Evolutionary conservation across 2,329 filamentous ascomycete species (phyloP).

Genomic region (Colletotrichum tamarilloi): DNA sequence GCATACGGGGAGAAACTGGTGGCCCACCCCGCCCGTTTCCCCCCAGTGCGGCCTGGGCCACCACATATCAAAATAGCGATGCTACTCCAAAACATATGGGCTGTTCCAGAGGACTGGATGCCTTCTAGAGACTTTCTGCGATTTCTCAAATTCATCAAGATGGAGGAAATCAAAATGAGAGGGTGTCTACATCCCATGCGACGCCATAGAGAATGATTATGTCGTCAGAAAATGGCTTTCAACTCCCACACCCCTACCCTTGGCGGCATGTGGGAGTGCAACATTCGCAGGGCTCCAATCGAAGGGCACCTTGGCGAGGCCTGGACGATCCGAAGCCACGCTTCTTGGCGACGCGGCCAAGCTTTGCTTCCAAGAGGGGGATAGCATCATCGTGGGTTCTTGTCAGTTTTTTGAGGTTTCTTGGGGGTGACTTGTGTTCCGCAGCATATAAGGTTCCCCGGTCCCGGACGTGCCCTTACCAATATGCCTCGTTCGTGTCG

Average conservation of each 20-base stretch:
- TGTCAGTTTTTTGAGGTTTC: not conserved
- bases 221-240: conserved; percentile 27
- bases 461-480: not conserved
- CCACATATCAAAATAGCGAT: not conserved
- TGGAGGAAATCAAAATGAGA: not conserved
- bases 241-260: not conserved
- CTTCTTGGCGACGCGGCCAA: conserved; percentile 35
- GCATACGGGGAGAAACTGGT: not conserved
- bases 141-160: not conserved
- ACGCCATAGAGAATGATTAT: conserved; percentile 22
- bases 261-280: conserved; percentile 30
- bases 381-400: conserved; percentile 23
- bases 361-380: conserved; percentile 26
- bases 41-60: not conserved
- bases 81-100: not conserved
- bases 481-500: not conserved
- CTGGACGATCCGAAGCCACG: conserved; percentile 34
- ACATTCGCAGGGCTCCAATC: conserved; percentile 25
- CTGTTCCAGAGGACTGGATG: not conserved
- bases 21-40: conserved; percentile 1
- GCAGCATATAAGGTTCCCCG: conserved; percentile 28
- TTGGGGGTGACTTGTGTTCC: not conserved
- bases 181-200: conserved; percentile 7
- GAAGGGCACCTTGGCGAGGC: conserved; percentile 25
- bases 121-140: not conserved